Percentiles rank a stretch among this genome's conserved stretches.
These are phyloP conservation scores for Thraustochytrium striatum DNA, from an alignment of 352 stramenopile genomes.

Conservation along the genomic window DNA sequence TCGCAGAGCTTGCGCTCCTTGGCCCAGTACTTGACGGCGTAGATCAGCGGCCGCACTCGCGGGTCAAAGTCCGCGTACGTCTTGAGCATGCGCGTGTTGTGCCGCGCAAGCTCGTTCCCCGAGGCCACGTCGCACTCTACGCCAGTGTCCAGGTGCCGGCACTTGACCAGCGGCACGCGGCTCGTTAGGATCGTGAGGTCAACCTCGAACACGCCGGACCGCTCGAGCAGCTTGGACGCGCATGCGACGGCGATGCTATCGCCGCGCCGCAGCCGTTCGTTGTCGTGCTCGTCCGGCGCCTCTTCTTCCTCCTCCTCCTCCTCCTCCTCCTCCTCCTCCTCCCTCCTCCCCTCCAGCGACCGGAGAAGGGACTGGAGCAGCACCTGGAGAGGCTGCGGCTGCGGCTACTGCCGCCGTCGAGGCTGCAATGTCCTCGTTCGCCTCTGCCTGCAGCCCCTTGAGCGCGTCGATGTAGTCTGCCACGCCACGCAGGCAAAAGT, in stretches of 20 bases:
- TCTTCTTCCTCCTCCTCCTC: background rate
- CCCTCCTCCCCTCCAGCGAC: background rate
- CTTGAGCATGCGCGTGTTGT: conserved; percentile 73
- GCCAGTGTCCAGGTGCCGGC: conserved; percentile 2
- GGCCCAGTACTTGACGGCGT: conserved; percentile 94
- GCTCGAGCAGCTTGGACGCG: background rate
- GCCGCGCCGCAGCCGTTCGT: background rate
- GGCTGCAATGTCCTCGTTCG: background rate
- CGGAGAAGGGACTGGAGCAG: no score
- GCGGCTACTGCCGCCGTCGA: no score
- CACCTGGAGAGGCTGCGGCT: no score
- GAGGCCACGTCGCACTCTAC: conserved; percentile 30
- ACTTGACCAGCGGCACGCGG: conserved; percentile 30
- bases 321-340: background rate
- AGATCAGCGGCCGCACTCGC: conserved; percentile 78
- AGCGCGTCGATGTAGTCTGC: background rate
- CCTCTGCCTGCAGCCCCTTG: background rate
- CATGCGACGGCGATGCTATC: conserved; percentile 3
- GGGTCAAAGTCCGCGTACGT: conserved; percentile 67
- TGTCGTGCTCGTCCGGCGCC: background rate
- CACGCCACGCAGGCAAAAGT: conserved; percentile 14
- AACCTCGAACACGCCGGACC: background rate
- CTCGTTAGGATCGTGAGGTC: conserved; percentile 16
- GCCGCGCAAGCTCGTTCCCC: conserved; percentile 50
- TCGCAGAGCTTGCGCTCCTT: conserved; percentile 93